phyloP scores from a whole-genome alignment of 2,329 filamentous ascomycete species.

The Didymella lethalis region DNA sequence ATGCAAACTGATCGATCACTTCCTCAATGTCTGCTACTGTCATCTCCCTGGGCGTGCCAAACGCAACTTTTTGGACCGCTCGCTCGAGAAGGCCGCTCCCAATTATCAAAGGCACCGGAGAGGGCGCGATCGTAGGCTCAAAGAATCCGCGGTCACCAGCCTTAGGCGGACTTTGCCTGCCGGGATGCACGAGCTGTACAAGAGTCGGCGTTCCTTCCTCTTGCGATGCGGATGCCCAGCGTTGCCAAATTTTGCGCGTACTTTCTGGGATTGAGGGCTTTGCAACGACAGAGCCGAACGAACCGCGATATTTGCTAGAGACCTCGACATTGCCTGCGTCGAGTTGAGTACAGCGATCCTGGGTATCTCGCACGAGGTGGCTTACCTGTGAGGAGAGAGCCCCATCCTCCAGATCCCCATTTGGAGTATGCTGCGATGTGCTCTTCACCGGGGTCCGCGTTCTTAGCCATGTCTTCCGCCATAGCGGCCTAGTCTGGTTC shows the following conservation, averaged over 20 bases:
- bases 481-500: constrained; percentile 36
- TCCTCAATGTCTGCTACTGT: constrained; percentile 61
- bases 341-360: neutral
- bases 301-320: constrained; percentile 63
- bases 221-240: constrained; percentile 54
- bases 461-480: constrained; percentile 34
- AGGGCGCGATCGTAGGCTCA: constrained; percentile 45
- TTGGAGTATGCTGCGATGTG: constrained; percentile 58
- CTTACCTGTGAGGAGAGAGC: constrained; percentile 60
- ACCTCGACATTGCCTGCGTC: constrained; percentile 66
- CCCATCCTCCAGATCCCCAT: constrained; percentile 59
- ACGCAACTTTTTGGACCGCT: constrained; percentile 51
- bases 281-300: constrained; percentile 14
- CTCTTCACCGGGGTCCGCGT: constrained; percentile 26
- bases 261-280: constrained; percentile 46
- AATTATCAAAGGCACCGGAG: constrained; percentile 52
- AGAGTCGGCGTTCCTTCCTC: constrained; percentile 48
- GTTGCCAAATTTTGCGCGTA: constrained; percentile 38
- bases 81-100: constrained; percentile 48
- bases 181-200: constrained; percentile 68
- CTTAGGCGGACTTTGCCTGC: constrained; percentile 58
- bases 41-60: constrained; percentile 60
- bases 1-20: constrained; percentile 65
- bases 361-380: neutral
- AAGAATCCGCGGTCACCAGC: constrained; percentile 56